A percentile compares a stretch with the other conserved stretches of the same genome.
Conservation (phyloP, 2,329 filamentous ascomycete genomes). For the Talaromyces sp. region DNA sequence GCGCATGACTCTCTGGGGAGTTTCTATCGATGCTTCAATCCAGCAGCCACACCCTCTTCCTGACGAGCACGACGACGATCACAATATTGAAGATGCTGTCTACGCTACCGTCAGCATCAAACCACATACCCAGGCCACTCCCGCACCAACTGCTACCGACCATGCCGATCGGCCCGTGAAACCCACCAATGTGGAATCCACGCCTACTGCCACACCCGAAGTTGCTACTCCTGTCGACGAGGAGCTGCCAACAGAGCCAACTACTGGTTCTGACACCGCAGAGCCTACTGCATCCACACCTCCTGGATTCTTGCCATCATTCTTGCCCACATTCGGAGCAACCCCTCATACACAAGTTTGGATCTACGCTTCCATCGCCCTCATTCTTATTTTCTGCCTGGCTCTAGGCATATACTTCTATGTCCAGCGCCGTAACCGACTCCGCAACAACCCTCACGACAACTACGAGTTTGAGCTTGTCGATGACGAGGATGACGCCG, state of each 20-base stretch:
- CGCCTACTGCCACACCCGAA: conserved; percentile 24
- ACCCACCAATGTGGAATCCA: conserved; percentile 41
- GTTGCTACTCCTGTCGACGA: conserved; percentile 27
- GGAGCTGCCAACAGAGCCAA: conserved; percentile 23
- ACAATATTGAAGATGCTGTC: conserved; percentile 66
- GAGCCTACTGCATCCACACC: conserved; percentile 24
- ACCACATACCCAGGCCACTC: conserved; percentile 48
- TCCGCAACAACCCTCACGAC: conserved; percentile 71
- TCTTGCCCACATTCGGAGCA: conserved; percentile 86
- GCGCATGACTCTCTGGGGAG: conserved; percentile 92
- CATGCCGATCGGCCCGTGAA: conserved; percentile 66
- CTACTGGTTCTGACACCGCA: conserved; percentile 26
- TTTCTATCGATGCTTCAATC: conserved; percentile 72
- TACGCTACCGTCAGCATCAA: conserved; percentile 64
- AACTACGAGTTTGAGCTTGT: conserved; percentile 94
- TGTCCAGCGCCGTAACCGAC: conserved; percentile 72
- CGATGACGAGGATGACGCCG: conserved; percentile 62
- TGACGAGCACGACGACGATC: conserved; percentile 75
- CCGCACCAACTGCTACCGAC: conserved; percentile 55
- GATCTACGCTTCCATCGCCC: conserved; percentile 84
- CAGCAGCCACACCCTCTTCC: conserved; percentile 78
- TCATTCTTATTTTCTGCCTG: conserved; percentile 80
- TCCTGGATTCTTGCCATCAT: conserved; percentile 69
- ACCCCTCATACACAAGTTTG: conserved; percentile 84
- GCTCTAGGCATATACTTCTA: conserved; percentile 80